Base-by-base conservation (phyloP, 257 asterid genomes). In the Datura wrightii region DNA sequence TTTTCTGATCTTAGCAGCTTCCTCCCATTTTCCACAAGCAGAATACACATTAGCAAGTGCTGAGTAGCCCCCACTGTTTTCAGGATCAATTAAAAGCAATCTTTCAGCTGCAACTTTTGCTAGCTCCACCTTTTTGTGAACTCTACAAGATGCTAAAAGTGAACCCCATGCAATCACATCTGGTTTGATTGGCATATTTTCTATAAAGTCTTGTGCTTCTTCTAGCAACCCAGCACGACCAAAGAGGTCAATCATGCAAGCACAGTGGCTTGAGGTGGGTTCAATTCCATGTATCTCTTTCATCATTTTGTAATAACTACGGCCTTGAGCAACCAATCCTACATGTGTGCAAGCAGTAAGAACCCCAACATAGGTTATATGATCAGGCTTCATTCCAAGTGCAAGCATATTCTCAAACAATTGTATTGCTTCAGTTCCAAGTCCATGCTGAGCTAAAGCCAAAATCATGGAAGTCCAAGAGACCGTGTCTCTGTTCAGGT, bases 381-480 rank as follows among this genome's bases (percentile, higher is more conserved):
- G 97, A 80, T 96, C 99, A 7, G 97, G 98, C 60, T 82, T 90
- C 65, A 92, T 89, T 36, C 89, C 85, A 67, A 85, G 80, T 5
- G 85, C 90, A 87, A 92, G 63, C 98, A 96, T 96, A 1, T 86
- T 86, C 69, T 93, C 94, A 67, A 96, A 96, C 58, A 94, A 85
- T 76, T 87, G 83, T 56, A 92, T 71, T 16, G 97, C 96, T 81
- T 92, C 94, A 63, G 91, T 93, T 63, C 97, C 99, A 65, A 83
- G 85, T 63, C 99, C 98, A 83, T 94, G 99, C 56, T 93, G 97
- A 63, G 97, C 98, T 79, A 94, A 91, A 71, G 96, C 97, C 44
- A 88, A 86, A 85, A 96, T 94, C 98, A 94, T 93, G 19, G 99
- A 94, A 60, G 96, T 92, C 97, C 98, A 96, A 36, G 98, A 96